Base-by-base conservation (phyloP, 208 protist species). In the Angomonas ambiguus region DNA sequence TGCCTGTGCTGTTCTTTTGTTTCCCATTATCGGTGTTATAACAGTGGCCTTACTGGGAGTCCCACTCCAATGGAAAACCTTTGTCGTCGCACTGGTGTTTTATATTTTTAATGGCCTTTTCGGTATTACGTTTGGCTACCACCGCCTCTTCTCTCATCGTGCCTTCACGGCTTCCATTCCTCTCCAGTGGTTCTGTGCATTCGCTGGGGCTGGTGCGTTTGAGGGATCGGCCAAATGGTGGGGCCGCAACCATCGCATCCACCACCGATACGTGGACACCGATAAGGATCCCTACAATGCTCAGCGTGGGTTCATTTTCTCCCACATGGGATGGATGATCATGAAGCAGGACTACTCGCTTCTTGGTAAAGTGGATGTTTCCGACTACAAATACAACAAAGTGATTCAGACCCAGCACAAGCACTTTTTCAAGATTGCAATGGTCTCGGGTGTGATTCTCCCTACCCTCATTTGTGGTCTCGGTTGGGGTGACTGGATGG, bases 271-370 rank as follows among this genome's bases (percentile, higher is more conserved):
- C 67, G 77, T 91, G 49, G 93, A 97, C 73, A 97, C 91, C 0
- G 87, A 94, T 25, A 86, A 84, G 68, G 93, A 96, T 66, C 93
- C 93, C 28, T 94, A 97, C 76, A 91, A 96, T 74, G 87, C 91
- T 20, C 90, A 80, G 51, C 82, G 89, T 51, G 87, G 87, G 25
- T 96, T 97, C 66, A 83, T 86, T 51, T 97, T 87, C 58, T 90
- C 87, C 45, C 93, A 96, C 79, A 81, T 95, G 62, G 93, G 91
- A 8, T 97, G 93, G 91, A 92, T 97, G 81, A 79, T 95, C 51
- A 89, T 95, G 74, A 95, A 96, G 83, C 91, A 95, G 76, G 85
- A 94, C 67, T 88, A 85, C 66, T 80, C 74, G 24, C 76, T 94
- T 20, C 79, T 84, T 11, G 85, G 85, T 20, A 85, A 85, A 64